Percentiles rank a stretch among this genome's conserved stretches.
These are phyloP conservation scores for Cerrena zonata DNA, from an alignment of 1,284 basidiomycete genomes.

Conservation along the genomic window DNA sequence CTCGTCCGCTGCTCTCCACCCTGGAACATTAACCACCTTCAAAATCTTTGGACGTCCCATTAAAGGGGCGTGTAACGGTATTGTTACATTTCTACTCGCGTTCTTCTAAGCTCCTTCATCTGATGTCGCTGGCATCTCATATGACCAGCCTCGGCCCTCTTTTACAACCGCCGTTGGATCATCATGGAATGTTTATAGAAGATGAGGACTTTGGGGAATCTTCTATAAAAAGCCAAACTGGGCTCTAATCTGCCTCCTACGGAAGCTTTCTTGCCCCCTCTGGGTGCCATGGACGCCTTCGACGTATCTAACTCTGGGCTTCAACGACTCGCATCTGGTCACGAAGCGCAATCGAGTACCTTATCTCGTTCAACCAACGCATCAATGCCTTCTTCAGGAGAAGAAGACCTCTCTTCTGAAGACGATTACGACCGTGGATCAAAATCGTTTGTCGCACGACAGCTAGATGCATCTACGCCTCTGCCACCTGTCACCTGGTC, in stretches of 20 bases:
- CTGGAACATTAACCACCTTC: too few species aligned
- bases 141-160: not conserved
- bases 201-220: too few species aligned
- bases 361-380: not conserved
- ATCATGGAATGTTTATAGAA: too few species aligned
- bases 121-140: not conserved
- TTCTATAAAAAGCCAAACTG: not conserved
- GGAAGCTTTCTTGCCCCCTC: not conserved
- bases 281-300: not conserved
- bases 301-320: not conserved
- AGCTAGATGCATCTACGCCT: not conserved
- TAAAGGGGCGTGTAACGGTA: not conserved
- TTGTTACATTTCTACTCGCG: not conserved
- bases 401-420: too few species aligned
- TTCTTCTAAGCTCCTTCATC: not conserved
- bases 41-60: too few species aligned
- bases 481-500: not conserved
- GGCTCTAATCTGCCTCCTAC: not conserved
- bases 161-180: too few species aligned
- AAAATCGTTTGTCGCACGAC: not conserved
- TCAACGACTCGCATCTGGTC: not conserved
- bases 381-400: not conserved
- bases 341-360: not conserved
- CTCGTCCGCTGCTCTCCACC: too few species aligned
- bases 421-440: too few species aligned